Evolutionary conservation across 2,329 filamentous ascomycete species (phyloP).

Genomic region (Pseudogymnoascus sp.): DNA sequence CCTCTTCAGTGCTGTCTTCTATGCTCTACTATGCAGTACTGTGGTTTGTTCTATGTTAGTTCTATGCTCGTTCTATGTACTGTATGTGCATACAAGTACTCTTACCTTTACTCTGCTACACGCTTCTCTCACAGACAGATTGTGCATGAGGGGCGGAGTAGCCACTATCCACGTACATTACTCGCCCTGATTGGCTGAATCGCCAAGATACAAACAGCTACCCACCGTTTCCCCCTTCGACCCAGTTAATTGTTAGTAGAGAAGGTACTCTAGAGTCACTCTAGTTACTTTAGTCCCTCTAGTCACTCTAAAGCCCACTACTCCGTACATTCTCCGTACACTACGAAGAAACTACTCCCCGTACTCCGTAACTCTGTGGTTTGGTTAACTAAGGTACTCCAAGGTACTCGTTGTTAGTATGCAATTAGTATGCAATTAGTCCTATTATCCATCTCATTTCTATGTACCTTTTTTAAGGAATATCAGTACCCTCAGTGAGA

Average conservation of each 20-base stretch:
- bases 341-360: not conserved
- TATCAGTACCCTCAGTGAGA: not conserved
- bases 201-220: not conserved
- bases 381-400: not conserved
- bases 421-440: not conserved
- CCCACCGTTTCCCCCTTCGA: constrained; percentile 5
- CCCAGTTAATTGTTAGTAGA: constrained; percentile 8
- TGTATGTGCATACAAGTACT: not conserved
- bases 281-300: not conserved
- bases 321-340: not conserved
- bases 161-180: not conserved
- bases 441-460: not conserved
- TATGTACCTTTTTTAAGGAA: not conserved
- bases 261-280: not conserved
- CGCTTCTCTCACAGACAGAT: not conserved
- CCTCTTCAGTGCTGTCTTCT: not conserved
- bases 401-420: not conserved
- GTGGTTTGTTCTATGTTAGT: too few species aligned
- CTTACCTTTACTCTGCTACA: not conserved
- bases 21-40: not conserved
- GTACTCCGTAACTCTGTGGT: not conserved
- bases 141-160: constrained; percentile 6
- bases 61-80: not conserved
- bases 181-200: not conserved
- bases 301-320: not conserved